Evolutionary conservation across 768 basidiomycete species (phyloP).

Genomic region (Amanita polypyramis): DNA sequence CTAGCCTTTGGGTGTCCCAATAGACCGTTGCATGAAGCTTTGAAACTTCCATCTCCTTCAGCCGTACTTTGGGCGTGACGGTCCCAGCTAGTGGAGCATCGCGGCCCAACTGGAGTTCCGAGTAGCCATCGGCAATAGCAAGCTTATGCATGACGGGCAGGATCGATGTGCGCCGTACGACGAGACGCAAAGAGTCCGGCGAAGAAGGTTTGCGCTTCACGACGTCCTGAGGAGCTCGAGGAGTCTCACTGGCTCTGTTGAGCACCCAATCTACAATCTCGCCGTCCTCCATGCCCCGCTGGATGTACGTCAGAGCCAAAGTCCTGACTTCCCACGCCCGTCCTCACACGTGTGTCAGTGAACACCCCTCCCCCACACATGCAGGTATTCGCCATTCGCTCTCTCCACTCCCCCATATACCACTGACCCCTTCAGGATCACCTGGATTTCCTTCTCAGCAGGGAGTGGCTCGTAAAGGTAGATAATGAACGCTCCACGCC

Average conservation of each 20-base stretch:
- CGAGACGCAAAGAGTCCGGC: constrained; percentile 39
- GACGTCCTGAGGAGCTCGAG: too few species aligned
- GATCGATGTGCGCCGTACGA: constrained; percentile 46
- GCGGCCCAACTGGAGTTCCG: constrained; percentile 65
- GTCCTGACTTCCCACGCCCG: too few species aligned
- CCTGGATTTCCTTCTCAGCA: constrained; percentile 42
- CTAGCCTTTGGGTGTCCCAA: constrained; percentile 47
- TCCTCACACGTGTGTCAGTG: too few species aligned
- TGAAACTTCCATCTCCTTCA: constrained; percentile 80
- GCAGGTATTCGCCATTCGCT: constrained; percentile 25
- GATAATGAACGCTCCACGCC: constrained; percentile 50
- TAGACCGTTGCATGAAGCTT: constrained; percentile 71
- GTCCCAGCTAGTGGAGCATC: constrained; percentile 43
- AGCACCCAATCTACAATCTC: constrained; percentile 15
- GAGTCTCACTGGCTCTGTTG: too few species aligned
- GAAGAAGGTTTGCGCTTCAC: constrained; percentile 11
- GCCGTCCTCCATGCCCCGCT: constrained; percentile 18
- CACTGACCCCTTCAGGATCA: constrained; percentile 34
- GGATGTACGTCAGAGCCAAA: neutral
- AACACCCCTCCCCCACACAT: constrained; percentile 23
- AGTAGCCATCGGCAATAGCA: constrained; percentile 35
- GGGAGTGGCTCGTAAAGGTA: constrained; percentile 68
- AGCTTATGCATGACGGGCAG: constrained; percentile 39
- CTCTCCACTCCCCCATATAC: constrained; percentile 3
- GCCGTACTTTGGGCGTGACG: constrained; percentile 50